phyloP scores from a whole-genome alignment of 805 yeast genomes.

The Wickerhamiella sergipiensis region DNA sequence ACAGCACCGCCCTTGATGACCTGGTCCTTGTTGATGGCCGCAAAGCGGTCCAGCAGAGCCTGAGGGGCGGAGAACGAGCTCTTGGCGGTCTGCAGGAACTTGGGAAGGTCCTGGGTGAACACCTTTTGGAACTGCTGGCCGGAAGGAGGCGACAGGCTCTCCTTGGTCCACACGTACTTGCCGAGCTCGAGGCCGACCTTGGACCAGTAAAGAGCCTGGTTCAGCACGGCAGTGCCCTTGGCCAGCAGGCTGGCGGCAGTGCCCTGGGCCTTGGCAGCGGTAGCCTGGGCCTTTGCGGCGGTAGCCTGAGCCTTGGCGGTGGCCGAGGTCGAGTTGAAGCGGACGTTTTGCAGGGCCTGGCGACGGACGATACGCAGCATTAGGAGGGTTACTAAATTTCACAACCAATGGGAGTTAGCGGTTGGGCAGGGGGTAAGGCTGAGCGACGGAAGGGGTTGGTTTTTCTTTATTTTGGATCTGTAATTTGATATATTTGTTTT shows the following conservation, averaged over 20 bases:
- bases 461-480: too few species aligned
- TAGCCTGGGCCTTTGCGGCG: slow-evolving; percentile 20
- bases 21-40: slow-evolving; percentile 40
- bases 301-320: slow-evolving; percentile 24
- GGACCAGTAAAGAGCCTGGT: slow-evolving; percentile 63
- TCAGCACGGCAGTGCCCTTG: slow-evolving; percentile 28
- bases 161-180: slow-evolving; percentile 76
- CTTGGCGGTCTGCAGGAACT: slow-evolving; percentile 9
- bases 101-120: slow-evolving; percentile 38
- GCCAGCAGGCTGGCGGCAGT: slow-evolving; percentile 25
- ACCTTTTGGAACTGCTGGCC: slow-evolving; percentile 61
- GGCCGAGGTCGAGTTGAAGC: slow-evolving; percentile 26
- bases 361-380: slow-evolving; percentile 15
- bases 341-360: slow-evolving; percentile 16
- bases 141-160: slow-evolving; percentile 87
- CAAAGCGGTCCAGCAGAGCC: slow-evolving; percentile 35
- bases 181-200: slow-evolving; percentile 51
- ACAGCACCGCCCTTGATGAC: slow-evolving; percentile 56
- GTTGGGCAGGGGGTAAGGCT: not conserved
- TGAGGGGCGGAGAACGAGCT: slow-evolving; percentile 41
- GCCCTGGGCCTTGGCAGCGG: slow-evolving; percentile 11
- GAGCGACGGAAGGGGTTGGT: too few species aligned
- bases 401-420: not conserved
- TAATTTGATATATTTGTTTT: too few species aligned
- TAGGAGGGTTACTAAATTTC: not conserved